Percentiles rank a stretch among this genome's conserved stretches.
Conservation (phyloP, 768 basidiomycete species). For the Boletus rubropictus region DNA sequence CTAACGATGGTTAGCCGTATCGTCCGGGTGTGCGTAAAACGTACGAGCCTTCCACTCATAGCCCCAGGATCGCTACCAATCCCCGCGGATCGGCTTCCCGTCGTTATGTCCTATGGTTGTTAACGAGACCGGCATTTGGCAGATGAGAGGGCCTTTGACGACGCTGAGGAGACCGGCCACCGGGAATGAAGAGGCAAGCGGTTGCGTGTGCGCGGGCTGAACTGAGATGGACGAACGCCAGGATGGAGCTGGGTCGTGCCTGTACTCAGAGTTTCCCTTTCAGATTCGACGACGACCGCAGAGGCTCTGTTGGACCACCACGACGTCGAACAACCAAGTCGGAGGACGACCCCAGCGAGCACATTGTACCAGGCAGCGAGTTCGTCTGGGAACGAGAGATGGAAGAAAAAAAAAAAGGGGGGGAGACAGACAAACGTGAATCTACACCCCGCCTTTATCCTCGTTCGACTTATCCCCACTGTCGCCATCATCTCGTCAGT, state of each 20-base stretch:
- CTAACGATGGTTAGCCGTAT: not conserved
- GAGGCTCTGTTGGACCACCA: no score
- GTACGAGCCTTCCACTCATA: not conserved
- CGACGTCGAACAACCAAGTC: no score
- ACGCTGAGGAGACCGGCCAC: no score
- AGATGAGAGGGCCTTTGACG: not conserved
- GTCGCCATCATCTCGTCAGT: constrained; percentile 3
- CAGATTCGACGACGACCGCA: no score
- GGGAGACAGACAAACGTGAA: not conserved
- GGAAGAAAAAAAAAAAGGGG: not conserved
- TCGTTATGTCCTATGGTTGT: not conserved
- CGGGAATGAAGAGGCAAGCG: not conserved
- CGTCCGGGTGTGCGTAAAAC: not conserved
- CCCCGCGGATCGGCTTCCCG: constrained; percentile 6
- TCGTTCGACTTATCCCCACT: constrained; percentile 8
- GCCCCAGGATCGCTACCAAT: no score
- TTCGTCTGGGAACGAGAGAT: no score
- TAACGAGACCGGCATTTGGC: constrained; percentile 7
- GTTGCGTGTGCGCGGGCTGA: not conserved
- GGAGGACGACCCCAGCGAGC: no score
- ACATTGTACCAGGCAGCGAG: no score
- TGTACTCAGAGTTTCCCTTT: no score
- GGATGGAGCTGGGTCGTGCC: no score
- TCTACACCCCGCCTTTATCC: constrained; percentile 10
- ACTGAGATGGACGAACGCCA: constrained; percentile 1